A percentile compares a stretch with the other conserved stretches of the same genome.
phyloP scores from a whole-genome alignment of 148 eudicot genomes.

The Camellia granthamiana region DNA sequence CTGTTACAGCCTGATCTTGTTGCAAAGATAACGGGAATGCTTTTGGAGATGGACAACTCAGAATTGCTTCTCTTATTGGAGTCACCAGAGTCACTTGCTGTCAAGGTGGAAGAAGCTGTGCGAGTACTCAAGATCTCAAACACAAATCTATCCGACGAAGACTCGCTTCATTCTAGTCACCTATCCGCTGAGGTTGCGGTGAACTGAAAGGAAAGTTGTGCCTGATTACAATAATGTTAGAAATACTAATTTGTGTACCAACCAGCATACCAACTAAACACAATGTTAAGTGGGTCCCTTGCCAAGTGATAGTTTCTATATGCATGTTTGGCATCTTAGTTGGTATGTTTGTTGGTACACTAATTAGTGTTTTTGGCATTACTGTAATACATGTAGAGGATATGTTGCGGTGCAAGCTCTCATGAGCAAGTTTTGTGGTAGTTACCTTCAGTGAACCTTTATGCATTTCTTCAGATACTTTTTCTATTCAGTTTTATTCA shows the following conservation, averaged over 20 bases:
- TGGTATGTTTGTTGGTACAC: too few relatives aligned
- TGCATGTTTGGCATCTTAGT: too few relatives aligned
- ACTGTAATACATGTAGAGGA: not conserved
- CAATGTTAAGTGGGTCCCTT: too few relatives aligned
- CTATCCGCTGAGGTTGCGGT: conserved; percentile 51
- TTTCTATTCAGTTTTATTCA: not conserved
- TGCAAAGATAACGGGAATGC: conserved; percentile 74
- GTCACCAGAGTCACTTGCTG: conserved; percentile 52
- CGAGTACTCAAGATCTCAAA: conserved; percentile 52
- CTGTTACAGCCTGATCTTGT: conserved; percentile 61
- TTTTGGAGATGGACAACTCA: conserved; percentile 78
- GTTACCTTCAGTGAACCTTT: conserved; percentile 11
- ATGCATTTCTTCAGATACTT: not conserved
- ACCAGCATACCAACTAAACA: too few relatives aligned
- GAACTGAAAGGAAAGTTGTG: conserved; percentile 24
- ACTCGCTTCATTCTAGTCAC: conserved; percentile 33
- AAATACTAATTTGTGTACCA: too few relatives aligned
- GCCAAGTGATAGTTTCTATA: too few relatives aligned
- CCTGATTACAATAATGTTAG: too few relatives aligned
- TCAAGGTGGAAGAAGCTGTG: conserved; percentile 63
- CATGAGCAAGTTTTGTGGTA: not conserved
- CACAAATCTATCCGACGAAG: conserved; percentile 33
- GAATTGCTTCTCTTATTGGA: conserved; percentile 58
- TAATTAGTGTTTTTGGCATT: too few relatives aligned
- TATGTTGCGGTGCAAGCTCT: not conserved